A percentile compares a stretch with the other conserved stretches of the same genome.
Conservation (phyloP, 2,329 filamentous ascomycete genomes). For the Ophiostoma fasciatum region DNA sequence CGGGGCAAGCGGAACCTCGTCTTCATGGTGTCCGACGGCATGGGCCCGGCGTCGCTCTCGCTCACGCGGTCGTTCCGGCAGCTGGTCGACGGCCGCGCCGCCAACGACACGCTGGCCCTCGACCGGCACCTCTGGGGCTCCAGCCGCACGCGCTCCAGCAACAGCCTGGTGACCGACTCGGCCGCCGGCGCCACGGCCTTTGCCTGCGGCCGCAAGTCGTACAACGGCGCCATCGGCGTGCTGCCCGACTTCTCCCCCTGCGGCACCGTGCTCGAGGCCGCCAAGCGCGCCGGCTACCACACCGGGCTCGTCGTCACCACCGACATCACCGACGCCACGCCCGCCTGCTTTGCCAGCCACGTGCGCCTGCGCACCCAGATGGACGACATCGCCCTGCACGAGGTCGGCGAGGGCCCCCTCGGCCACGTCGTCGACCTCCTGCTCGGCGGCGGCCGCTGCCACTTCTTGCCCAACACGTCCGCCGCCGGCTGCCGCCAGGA, state of each 20-base stretch:
- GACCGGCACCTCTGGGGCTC: conserved; percentile 85
- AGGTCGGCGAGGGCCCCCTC: conserved; percentile 75
- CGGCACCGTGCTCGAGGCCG: conserved; percentile 84
- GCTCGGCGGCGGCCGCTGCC: conserved; percentile 82
- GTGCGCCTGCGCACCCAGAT: conserved; percentile 67
- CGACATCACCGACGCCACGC: conserved; percentile 87
- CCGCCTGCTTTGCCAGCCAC: conserved; percentile 86
- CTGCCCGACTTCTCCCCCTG: conserved; percentile 75
- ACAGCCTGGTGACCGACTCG: conserved; percentile 81
- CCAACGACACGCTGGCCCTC: conserved; percentile 60
- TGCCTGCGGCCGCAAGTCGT: conserved; percentile 82
- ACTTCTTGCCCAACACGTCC: conserved; percentile 75
- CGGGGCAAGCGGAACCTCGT: conserved; percentile 75
- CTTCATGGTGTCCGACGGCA: conserved; percentile 98
- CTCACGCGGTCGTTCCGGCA: conserved; percentile 81
- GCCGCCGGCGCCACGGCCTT: conserved; percentile 97
- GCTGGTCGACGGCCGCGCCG: conserved; percentile 55
- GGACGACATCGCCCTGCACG: conserved; percentile 82
- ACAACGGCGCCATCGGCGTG: conserved; percentile 91
- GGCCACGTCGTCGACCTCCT: conserved; percentile 84
- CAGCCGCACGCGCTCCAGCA: conserved; percentile 72
- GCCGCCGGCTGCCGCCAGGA: conserved; percentile 72
- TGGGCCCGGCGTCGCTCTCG: conserved; percentile 85
- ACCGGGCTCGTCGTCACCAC: conserved; percentile 94
- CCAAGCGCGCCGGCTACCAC: conserved; percentile 78